Evolutionary conservation across 371 early-diverging fungal species (phyloP).

Genomic region (Mucor piriformis): DNA sequence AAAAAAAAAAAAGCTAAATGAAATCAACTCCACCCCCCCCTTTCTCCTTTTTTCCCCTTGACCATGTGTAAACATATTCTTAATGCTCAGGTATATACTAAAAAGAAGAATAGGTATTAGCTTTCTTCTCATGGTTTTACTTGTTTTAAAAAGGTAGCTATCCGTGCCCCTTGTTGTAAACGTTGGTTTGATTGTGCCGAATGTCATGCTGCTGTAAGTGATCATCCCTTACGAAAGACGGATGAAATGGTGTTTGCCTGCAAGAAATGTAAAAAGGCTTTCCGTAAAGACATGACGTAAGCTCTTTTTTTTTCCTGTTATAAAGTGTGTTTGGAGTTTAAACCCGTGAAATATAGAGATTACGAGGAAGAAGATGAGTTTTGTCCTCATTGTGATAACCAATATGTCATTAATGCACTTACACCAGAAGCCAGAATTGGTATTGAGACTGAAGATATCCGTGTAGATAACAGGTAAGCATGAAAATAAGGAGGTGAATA

Average conservation of each 20-base stretch:
- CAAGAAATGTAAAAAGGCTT: constrained; percentile 97
- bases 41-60: neutral
- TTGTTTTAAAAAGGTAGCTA: constrained; percentile 82
- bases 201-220: constrained; percentile 86
- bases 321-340: too few species aligned
- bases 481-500: neutral
- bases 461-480: constrained; percentile 66
- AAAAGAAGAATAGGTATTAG: constrained; percentile 6
- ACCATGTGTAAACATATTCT: constrained; percentile 90
- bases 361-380: constrained; percentile 95
- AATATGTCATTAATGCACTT: constrained; percentile 93
- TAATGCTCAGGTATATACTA: constrained; percentile 85
- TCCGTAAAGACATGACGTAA: constrained; percentile 89
- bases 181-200: constrained; percentile 97
- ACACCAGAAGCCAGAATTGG: constrained; percentile 81
- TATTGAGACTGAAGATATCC: constrained; percentile 91
- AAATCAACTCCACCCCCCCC: neutral
- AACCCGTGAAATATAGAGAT: constrained; percentile 67
- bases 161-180: constrained; percentile 93
- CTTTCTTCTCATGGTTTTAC: too few species aligned
- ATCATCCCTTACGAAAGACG: constrained; percentile 82
- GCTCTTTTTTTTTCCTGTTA: neutral
- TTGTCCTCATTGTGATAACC: constrained; percentile 98
- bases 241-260: constrained; percentile 96
- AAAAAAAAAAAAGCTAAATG: too few species aligned